phyloP scores from a whole-genome alignment of 352 stramenopile genomes.

The Globisporangium cederbergense region DNA sequence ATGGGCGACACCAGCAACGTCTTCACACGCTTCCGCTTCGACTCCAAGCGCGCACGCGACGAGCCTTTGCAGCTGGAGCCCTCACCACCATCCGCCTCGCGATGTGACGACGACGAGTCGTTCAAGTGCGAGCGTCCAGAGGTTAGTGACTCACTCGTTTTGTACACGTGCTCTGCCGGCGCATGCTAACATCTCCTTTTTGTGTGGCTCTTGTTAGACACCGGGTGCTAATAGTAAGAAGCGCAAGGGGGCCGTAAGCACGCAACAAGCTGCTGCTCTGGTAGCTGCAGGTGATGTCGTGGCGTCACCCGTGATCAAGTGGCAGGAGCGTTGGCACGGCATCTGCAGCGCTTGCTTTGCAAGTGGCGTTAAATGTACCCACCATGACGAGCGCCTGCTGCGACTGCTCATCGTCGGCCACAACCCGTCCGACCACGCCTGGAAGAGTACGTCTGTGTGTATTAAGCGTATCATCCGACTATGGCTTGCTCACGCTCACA shows the following conservation, averaged over 20 bases:
- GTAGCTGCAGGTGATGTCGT: background rate
- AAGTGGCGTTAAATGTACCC: constrained; percentile 37
- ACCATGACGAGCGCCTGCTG: constrained; percentile 62
- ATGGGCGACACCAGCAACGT: constrained; percentile 19
- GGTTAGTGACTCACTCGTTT: background rate
- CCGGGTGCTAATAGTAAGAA: constrained; percentile 6
- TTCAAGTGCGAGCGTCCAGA: background rate
- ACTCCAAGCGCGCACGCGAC: constrained; percentile 42
- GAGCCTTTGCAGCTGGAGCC: constrained; percentile 4
- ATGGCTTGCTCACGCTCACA: background rate
- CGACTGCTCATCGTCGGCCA: constrained; percentile 84
- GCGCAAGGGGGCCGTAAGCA: background rate
- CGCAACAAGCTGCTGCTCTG: background rate
- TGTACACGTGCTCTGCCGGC: too few relatives aligned
- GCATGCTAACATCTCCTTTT: too few relatives aligned
- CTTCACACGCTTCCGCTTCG: constrained; percentile 63
- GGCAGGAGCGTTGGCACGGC: constrained; percentile 80
- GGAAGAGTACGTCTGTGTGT: constrained; percentile 51
- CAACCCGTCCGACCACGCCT: constrained; percentile 90
- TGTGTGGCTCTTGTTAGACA: background rate
- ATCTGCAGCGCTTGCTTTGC: constrained; percentile 78
- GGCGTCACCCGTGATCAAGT: constrained; percentile 30
- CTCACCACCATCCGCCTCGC: background rate
- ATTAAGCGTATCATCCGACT: constrained; percentile 8
- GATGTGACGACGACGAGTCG: background rate